Evolutionary conservation across 202 grass and related monocot genomes (phyloP).

Genomic region (Setaria italica): DNA sequence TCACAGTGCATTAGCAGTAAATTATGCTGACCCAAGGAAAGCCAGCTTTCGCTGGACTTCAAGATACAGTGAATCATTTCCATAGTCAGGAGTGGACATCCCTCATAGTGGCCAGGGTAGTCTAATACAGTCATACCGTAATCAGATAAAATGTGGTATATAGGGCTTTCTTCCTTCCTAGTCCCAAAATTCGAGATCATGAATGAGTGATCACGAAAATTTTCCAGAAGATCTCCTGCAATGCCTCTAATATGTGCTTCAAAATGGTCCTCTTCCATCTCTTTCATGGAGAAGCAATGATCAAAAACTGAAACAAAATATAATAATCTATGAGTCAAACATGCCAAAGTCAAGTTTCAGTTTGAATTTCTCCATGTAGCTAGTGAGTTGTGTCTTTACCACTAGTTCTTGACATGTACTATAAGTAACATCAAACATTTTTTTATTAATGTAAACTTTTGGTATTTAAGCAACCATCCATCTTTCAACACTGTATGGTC

Average conservation of each 20-base stretch:
- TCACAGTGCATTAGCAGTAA: conserved; percentile 83
- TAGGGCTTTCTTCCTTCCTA: conserved; percentile 68
- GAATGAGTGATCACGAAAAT: conserved; percentile 78
- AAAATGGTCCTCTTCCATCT: conserved; percentile 61
- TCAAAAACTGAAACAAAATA: conserved; percentile 77
- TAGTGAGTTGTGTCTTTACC: conserved; percentile 10
- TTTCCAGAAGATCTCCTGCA: conserved; percentile 60
- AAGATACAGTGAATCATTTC: conserved; percentile 84
- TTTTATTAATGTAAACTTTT: neutral
- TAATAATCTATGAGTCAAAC: conserved; percentile 34
- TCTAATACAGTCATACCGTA: conserved; percentile 82
- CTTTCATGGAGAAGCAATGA: conserved; percentile 77
- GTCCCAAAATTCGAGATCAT: conserved; percentile 81
- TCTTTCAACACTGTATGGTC: neutral
- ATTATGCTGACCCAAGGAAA: conserved; percentile 70
- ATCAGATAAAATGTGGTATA: conserved; percentile 65
- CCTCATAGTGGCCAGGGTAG: conserved; percentile 85
- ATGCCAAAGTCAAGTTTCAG: conserved; percentile 9
- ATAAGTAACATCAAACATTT: neutral
- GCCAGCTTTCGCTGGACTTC: conserved; percentile 88
- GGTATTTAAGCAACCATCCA: neutral
- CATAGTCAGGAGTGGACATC: conserved; percentile 83
- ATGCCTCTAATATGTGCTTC: conserved; percentile 67
- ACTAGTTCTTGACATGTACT: neutral
- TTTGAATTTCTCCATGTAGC: neutral